These are phyloP conservation scores for Hericium alpestre DNA, from an alignment of 768 basidiomycete genomes.

Conservation along the genomic window DNA sequence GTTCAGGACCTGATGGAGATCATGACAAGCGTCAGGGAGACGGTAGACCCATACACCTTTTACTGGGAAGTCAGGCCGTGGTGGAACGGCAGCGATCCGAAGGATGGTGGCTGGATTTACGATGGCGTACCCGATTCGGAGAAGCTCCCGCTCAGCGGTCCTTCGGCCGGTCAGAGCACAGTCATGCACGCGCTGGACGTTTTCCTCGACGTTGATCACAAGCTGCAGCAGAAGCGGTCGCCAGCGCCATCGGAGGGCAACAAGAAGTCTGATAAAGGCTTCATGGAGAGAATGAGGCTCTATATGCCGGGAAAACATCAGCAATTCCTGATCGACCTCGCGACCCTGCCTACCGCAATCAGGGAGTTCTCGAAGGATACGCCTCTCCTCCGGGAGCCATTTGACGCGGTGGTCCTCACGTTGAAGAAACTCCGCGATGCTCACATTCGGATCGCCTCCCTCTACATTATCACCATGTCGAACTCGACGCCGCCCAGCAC, in stretches of 20 bases:
- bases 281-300: constrained; percentile 87
- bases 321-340: constrained; percentile 66
- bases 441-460: constrained; percentile 82
- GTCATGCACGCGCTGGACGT: constrained; percentile 81
- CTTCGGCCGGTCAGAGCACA: constrained; percentile 89
- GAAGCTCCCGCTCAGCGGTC: constrained; percentile 66
- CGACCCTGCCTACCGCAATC: constrained; percentile 45
- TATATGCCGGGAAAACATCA: constrained; percentile 95
- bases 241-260: constrained; percentile 58
- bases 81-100: constrained; percentile 69
- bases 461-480: constrained; percentile 84
- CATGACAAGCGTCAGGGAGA: constrained; percentile 56
- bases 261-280: constrained; percentile 58
- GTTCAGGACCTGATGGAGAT: constrained; percentile 67
- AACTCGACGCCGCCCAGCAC: constrained; percentile 49
- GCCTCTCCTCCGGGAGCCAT: constrained; percentile 57
- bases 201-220: constrained; percentile 84
- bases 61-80: constrained; percentile 88
- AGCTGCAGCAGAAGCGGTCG: constrained; percentile 57
- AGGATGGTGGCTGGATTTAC: constrained; percentile 60
- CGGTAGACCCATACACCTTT: constrained; percentile 78
- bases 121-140: constrained; percentile 58
- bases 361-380: constrained; percentile 50
- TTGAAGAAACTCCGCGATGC: constrained; percentile 76
- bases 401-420: constrained; percentile 68